These are phyloP conservation scores for Aspergillus novoparasiticus DNA, from an alignment of 2,329 filamentous ascomycete genomes.

Conservation along the genomic window DNA sequence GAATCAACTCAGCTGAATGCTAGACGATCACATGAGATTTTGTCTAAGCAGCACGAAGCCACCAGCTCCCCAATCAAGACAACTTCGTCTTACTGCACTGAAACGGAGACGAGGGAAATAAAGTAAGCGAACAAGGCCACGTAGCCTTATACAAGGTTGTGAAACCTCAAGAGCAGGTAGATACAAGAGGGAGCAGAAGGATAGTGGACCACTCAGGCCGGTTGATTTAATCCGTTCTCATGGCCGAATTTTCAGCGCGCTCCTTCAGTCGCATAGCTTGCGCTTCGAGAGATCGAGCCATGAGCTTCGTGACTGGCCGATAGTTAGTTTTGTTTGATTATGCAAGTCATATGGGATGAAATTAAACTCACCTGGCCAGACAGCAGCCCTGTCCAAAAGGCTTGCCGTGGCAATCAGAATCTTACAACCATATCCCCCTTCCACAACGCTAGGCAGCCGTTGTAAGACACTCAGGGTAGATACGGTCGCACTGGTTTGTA, in stretches of 20 bases:
- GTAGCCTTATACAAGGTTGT: constrained; percentile 4
- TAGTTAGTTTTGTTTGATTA: constrained; percentile 25
- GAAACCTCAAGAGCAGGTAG: constrained; percentile 1
- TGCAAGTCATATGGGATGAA: background rate
- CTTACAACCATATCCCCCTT: constrained; percentile 80
- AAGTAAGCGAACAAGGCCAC: constrained; percentile 9
- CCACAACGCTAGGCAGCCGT: constrained; percentile 59
- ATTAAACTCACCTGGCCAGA: constrained; percentile 77
- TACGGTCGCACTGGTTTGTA: constrained; percentile 57
- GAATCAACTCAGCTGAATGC: constrained; percentile 2
- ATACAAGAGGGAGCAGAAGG: background rate
- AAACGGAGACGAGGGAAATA: constrained; percentile 1
- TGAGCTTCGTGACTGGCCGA: constrained; percentile 64
- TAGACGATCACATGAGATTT: constrained; percentile 7
- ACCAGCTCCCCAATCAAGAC: background rate
- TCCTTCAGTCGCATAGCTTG: constrained; percentile 66
- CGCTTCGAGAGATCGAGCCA: constrained; percentile 66
- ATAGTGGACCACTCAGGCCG: constrained; percentile 4
- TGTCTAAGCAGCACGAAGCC: constrained; percentile 4
- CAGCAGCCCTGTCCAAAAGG: constrained; percentile 83
- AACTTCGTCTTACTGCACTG: background rate
- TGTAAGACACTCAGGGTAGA: constrained; percentile 55
- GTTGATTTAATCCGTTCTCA: constrained; percentile 30
- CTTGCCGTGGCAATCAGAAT: constrained; percentile 81
- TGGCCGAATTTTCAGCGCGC: constrained; percentile 50